A percentile compares a stretch with the other conserved stretches of the same genome.
These are phyloP conservation scores for Berkeleyomyces rouxiae DNA, from an alignment of 2,329 filamentous ascomycete species.

Conservation along the genomic window DNA sequence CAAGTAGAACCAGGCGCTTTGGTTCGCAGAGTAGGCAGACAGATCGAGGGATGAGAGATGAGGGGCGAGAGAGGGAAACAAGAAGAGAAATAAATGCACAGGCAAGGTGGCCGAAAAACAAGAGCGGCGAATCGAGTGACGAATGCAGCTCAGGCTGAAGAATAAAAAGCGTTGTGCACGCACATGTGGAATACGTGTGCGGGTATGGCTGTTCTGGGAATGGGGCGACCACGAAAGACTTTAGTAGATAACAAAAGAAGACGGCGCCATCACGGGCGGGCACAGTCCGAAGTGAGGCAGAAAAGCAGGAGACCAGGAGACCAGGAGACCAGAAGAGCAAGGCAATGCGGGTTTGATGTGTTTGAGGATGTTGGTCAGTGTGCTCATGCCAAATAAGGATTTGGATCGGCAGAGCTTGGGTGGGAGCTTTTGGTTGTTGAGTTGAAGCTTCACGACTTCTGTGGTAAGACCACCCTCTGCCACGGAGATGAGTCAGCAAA, in stretches of 20 bases:
- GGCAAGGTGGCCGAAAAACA: not conserved
- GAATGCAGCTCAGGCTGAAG: constrained; percentile 7
- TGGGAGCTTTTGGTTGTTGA: not conserved
- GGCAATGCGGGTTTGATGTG: not conserved
- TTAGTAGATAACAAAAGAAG: constrained; percentile 6
- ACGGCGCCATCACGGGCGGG: not conserved
- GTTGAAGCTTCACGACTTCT: not conserved
- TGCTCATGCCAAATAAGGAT: not conserved
- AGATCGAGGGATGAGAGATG: too few species aligned
- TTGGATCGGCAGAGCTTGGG: not conserved
- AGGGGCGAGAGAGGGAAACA: constrained; percentile 12
- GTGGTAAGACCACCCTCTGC: too few species aligned
- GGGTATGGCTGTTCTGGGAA: not conserved
- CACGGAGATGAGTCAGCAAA: not conserved
- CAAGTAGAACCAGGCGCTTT: too few species aligned
- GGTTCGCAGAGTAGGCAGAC: too few species aligned
- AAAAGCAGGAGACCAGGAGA: not conserved
- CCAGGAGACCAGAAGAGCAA: not conserved
- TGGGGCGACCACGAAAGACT: too few species aligned
- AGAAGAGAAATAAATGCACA: constrained; percentile 15
- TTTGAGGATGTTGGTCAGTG: too few species aligned
- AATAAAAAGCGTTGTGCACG: too few species aligned
- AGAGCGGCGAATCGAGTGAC: constrained; percentile 13
- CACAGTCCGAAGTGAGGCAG: not conserved
- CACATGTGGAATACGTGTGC: not conserved